A percentile compares a stretch with the other conserved stretches of the same genome.
Evolutionary conservation across 2,329 filamentous ascomycete species (phyloP).

Genomic region (Sarocladiaceae sp.): DNA sequence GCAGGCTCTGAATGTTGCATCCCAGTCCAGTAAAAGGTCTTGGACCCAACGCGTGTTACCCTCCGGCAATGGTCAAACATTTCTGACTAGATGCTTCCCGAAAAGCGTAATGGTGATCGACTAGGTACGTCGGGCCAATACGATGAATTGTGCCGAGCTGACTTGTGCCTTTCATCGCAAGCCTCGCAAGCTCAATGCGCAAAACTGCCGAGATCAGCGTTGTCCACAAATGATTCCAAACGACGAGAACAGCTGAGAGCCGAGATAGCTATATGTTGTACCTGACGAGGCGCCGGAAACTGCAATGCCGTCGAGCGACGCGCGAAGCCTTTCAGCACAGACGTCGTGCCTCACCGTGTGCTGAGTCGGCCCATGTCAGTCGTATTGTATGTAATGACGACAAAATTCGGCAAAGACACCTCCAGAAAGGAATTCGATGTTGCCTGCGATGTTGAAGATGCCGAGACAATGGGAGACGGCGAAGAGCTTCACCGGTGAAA

Average conservation of each 20-base stretch:
- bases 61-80: too few relatives aligned
- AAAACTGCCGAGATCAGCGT: slow-evolving; percentile 14
- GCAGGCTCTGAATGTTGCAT: too few relatives aligned
- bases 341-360: slow-evolving; percentile 38
- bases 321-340: slow-evolving; percentile 27
- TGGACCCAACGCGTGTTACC: too few relatives aligned
- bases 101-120: too few relatives aligned
- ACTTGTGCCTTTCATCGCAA: background rate
- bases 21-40: too few relatives aligned
- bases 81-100: too few relatives aligned
- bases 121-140: background rate
- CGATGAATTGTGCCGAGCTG: background rate
- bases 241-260: slow-evolving; percentile 18
- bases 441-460: slow-evolving; percentile 26
- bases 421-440: slow-evolving; percentile 37
- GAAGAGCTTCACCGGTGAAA: slow-evolving; percentile 25
- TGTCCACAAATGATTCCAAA: slow-evolving; percentile 18
- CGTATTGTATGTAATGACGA: slow-evolving; percentile 35
- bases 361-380: slow-evolving; percentile 32
- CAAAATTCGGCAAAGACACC: slow-evolving; percentile 34
- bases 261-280: slow-evolving; percentile 15
- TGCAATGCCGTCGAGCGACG: slow-evolving; percentile 30
- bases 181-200: slow-evolving; percentile 14
- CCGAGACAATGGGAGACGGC: slow-evolving; percentile 35
- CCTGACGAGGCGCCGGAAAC: slow-evolving; percentile 32